Base-by-base conservation (phyloP, 176 grass and related monocot genomes). In the Echinochloa phyllopogon region DNA sequence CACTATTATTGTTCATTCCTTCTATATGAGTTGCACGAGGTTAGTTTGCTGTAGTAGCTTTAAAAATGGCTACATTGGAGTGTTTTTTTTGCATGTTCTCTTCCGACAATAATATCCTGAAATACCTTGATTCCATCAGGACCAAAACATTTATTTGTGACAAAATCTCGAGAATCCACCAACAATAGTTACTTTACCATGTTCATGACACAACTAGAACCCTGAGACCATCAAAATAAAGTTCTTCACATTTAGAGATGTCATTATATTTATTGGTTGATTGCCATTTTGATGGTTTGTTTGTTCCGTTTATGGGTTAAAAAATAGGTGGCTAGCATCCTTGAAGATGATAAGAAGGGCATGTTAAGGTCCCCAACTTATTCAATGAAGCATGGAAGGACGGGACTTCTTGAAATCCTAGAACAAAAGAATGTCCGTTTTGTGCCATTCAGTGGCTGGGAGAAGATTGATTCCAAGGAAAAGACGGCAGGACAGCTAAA, bases 401-500 rank as follows among this genome's bases (percentile, higher is more conserved):
- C 41, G 36, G 89, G 87, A 9, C 86, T 95, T 23, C 57, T 90
- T 85, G 87, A 90, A 80, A 82, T 90, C 80, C 86, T 95, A 51
- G 77, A 87, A 73, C 74, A 78, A 27, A 94, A 92, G 29, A 93
- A 90, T 51, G 45, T 85, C 53, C 83, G 27, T 39, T 93, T 85
- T 73, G 89, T 95, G 27, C 55, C 93, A 17, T 95, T 94, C 39
- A 59, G 70, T 74, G 87, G 80, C 38, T 95, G 93, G 96, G 80
- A 92, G 63, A 98, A 88, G 84, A 94, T 94, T 25, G 89, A 95
- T 78, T 74, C 77, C 21, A 89, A 87, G 74, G 89, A 98, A 84
- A 98, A 89, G 79, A 75, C 66, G 5, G 43, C 53, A 60, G 93
- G 93, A 17, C 41, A 86, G 59, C 37, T 81, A 55, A 90, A 74